Conservation (phyloP, 768 basidiomycete genomes). For the Agrocybe praecox region DNA sequence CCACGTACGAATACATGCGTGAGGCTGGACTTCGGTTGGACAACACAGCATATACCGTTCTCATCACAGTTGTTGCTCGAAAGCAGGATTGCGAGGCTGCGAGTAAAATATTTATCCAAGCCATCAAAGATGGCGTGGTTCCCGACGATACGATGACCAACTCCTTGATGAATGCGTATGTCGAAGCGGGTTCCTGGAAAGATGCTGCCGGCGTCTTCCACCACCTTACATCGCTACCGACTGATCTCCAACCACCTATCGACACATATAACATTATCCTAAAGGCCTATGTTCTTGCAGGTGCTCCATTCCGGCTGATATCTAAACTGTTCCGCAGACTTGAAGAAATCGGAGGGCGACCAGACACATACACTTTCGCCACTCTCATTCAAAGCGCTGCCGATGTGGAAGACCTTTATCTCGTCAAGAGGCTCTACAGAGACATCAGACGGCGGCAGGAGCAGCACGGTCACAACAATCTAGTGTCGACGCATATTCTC, state of each 20-base stretch:
- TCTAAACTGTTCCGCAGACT: conserved; percentile 62
- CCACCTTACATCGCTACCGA: conserved; percentile 44
- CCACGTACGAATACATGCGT: conserved; percentile 65
- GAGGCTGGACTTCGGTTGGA: conserved; percentile 47
- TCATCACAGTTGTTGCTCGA: conserved; percentile 67
- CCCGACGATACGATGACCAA: conserved; percentile 70
- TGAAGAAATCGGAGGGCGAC: conserved; percentile 47
- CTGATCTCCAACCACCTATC: conserved; percentile 47
- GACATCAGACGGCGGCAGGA: conserved; percentile 61
- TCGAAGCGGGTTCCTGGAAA: conserved; percentile 78
- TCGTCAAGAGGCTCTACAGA: conserved; percentile 66
- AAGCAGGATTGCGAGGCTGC: conserved; percentile 65
- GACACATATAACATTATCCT: conserved; percentile 77
- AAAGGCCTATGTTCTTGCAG: conserved; percentile 82
- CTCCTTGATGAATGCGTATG: conserved; percentile 80
- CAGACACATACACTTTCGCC: conserved; percentile 68
- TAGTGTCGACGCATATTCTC: conserved; percentile 61
- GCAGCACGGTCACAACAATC: conserved; percentile 31
- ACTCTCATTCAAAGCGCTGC: conserved; percentile 82
- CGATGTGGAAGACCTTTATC: conserved; percentile 64
- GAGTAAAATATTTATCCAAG: conserved; percentile 66
- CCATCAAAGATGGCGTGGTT: conserved; percentile 58
- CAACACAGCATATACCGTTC: conserved; percentile 59
- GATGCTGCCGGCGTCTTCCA: conserved; percentile 74
- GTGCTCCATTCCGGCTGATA: conserved; percentile 72